Percentiles rank a stretch among this genome's conserved stretches.
These are phyloP conservation scores for Lathyrus sativus DNA, from an alignment of 306 rosid genomes.

Conservation along the genomic window DNA sequence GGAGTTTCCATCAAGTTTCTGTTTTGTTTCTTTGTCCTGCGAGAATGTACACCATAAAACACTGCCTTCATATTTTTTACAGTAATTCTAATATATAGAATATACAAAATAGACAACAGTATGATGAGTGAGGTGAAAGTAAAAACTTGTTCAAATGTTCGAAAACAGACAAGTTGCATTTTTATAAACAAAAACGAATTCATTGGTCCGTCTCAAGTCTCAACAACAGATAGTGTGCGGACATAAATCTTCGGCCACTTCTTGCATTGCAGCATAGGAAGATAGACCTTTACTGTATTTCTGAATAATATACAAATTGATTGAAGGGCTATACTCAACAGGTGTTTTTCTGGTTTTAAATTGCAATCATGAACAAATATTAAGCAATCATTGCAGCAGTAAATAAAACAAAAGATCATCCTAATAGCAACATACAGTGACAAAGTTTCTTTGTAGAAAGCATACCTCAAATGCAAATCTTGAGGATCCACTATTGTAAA, in stretches of 20 bases:
- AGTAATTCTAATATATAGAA: conserved; percentile 22
- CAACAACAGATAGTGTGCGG: conserved; percentile 6
- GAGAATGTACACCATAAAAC: conserved; percentile 28
- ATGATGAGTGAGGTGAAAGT: conserved; percentile 14
- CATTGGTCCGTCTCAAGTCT: conserved; percentile 4
- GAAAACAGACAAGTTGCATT: conserved; percentile 10
- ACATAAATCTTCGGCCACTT: too few relatives aligned
- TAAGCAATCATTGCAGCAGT: conserved; percentile 8
- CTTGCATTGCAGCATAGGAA: too few relatives aligned
- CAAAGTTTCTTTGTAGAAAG: conserved; percentile 17
- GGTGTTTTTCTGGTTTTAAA: too few relatives aligned
- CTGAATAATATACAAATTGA: too few relatives aligned
- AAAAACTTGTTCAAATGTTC: conserved; percentile 16
- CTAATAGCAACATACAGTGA: conserved; percentile 25
- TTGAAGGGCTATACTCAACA: too few relatives aligned
- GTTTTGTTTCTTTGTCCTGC: conserved; percentile 52
- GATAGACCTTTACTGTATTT: too few relatives aligned
- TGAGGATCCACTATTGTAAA: conserved; percentile 63
- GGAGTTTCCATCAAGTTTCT: conserved; percentile 43
- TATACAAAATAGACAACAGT: too few relatives aligned
- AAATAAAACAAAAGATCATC: conserved; percentile 25
- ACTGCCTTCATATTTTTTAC: conserved; percentile 2
- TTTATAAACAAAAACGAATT: conserved; percentile 12
- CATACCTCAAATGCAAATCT: conserved; percentile 53
- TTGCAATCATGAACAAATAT: neutral